phyloP scores from a whole-genome alignment of 257 asterid genomes.

The Solanum appendiculatum region DNA sequence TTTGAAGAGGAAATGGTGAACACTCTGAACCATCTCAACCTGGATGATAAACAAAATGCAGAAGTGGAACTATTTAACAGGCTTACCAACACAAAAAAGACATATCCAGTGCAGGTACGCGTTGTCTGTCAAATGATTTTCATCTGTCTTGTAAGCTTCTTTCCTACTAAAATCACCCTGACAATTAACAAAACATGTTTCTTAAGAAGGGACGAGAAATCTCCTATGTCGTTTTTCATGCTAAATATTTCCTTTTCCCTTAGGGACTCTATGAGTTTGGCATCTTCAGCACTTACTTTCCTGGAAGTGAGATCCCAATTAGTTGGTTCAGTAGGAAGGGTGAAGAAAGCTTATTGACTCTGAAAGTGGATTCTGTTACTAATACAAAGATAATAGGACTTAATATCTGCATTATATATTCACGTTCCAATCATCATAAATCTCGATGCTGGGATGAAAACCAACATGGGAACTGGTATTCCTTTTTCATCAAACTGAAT shows the following conservation, averaged over 20 bases:
- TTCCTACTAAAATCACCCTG: not conserved
- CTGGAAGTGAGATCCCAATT: slow-evolving; percentile 1
- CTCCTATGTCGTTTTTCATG: too few relatives aligned
- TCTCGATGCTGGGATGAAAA: not conserved
- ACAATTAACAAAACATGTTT: not conserved
- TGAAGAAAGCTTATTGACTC: not conserved
- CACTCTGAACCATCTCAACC: not conserved
- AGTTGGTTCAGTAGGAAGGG: not conserved
- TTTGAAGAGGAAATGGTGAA: not conserved
- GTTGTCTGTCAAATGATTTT: not conserved
- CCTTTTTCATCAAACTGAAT: not conserved
- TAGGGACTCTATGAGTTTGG: slow-evolving; percentile 8
- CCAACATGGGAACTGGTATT: not conserved
- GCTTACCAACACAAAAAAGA: not conserved
- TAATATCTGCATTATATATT: not conserved
- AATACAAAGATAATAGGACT: not conserved
- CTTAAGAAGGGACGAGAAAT: not conserved
- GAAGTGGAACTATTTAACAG: slow-evolving; percentile 3
- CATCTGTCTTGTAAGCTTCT: not conserved
- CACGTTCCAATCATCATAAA: not conserved
- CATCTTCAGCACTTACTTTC: slow-evolving; percentile 4
- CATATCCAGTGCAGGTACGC: not conserved
- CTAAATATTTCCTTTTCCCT: not conserved
- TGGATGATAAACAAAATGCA: not conserved
- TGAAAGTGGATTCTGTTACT: not conserved